These are phyloP conservation scores for Aspergillus pseudoterreus DNA, from an alignment of 2,329 filamentous ascomycete genomes.

Conservation along the genomic window DNA sequence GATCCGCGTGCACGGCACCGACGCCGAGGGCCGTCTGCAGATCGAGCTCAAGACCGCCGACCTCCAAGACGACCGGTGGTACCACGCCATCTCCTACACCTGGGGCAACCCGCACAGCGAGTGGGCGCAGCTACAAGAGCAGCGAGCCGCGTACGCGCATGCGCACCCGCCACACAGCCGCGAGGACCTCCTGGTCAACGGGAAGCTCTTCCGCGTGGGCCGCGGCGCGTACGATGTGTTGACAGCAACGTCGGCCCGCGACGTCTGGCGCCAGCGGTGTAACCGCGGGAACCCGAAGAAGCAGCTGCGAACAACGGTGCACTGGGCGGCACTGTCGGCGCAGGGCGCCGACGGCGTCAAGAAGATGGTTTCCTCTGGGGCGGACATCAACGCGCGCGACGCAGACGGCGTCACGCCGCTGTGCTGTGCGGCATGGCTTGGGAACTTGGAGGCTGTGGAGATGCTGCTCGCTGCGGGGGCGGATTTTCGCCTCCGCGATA, in stretches of 20 bases:
- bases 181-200: neutral
- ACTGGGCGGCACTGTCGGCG: neutral
- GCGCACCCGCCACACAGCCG: neutral
- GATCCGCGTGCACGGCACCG: neutral
- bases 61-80: neutral
- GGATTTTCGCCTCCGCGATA: neutral
- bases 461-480: slow-evolving; percentile 2
- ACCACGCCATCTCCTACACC: slow-evolving; percentile 5
- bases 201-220: neutral
- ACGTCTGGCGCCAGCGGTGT: slow-evolving; percentile 1
- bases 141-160: neutral
- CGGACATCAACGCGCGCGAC: slow-evolving; percentile 2
- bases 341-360: neutral
- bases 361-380: neutral
- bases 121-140: neutral
- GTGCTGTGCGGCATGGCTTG: neutral
- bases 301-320: neutral
- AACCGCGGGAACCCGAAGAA: neutral
- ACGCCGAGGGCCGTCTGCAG: neutral
- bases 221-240: slow-evolving; percentile 2
- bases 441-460: neutral
- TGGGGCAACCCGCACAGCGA: slow-evolving; percentile 6
- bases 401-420: neutral
- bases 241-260: neutral
- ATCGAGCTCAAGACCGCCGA: slow-evolving; percentile 1